These are phyloP conservation scores for Pythium brachiatum DNA, from an alignment of 352 stramenopile genomes.

Conservation along the genomic window DNA sequence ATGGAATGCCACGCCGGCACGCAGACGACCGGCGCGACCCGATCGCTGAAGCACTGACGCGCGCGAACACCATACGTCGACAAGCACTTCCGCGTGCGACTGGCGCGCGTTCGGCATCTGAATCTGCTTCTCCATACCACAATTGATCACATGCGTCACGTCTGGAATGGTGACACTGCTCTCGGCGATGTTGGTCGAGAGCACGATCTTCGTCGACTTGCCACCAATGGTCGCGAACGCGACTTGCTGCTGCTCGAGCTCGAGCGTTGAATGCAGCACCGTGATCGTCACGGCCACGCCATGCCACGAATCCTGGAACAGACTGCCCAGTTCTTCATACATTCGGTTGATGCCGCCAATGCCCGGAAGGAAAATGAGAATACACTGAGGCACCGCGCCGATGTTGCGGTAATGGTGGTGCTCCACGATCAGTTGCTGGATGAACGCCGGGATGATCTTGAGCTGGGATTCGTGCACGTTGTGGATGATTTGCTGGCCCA, in stretches of 20 bases:
- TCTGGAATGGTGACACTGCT: slow-evolving; percentile 96
- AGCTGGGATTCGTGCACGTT: slow-evolving; percentile 69
- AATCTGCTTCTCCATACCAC: slow-evolving; percentile 82
- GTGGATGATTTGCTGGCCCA: slow-evolving; percentile 46
- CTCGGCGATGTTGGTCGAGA: slow-evolving; percentile 97
- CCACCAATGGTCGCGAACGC: slow-evolving; percentile 51
- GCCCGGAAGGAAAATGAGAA: slow-evolving; percentile 96
- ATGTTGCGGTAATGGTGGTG: slow-evolving; percentile 28
- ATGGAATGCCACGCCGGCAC: slow-evolving; percentile 90
- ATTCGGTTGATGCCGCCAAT: slow-evolving; percentile 92
- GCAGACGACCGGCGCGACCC: slow-evolving; percentile 91
- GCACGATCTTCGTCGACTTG: slow-evolving; percentile 89
- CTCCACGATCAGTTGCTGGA: slow-evolving; percentile 50
- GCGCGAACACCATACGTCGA: slow-evolving; percentile 92
- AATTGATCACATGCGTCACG: slow-evolving; percentile 90
- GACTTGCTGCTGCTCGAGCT: slow-evolving; percentile 73
- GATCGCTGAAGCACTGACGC: slow-evolving; percentile 86
- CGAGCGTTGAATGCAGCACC: slow-evolving; percentile 69
- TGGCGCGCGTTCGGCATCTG: slow-evolving; percentile 72
- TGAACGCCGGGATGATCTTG: slow-evolving; percentile 51
- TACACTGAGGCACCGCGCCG: slow-evolving; percentile 48
- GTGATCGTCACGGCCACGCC: slow-evolving; percentile 15
- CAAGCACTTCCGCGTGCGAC: slow-evolving; percentile 67
- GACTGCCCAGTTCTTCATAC: slow-evolving; percentile 63
- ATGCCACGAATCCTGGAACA: slow-evolving; percentile 7